phyloP scores from a whole-genome alignment of 495 filamentous ascomycete species.

The Mycothermus thermophilus region DNA sequence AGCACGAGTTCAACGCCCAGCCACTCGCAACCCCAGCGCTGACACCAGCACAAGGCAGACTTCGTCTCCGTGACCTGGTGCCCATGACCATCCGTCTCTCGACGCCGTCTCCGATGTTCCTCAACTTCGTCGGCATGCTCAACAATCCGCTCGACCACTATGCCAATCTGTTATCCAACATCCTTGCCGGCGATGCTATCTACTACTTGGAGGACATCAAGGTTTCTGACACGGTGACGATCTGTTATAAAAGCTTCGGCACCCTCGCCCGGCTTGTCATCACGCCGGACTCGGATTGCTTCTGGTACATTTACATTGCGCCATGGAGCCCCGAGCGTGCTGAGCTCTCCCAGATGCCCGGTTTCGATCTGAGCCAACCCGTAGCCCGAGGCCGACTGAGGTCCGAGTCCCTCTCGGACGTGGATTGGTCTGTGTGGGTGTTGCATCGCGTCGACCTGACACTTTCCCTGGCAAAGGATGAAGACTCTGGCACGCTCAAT shows the following conservation, averaged over 20 bases:
- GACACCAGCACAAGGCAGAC: conserved; percentile 4
- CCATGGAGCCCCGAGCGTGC: conserved; percentile 2
- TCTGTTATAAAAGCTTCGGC: conserved; percentile 16
- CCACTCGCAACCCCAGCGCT: not conserved
- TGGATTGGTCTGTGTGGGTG: conserved; percentile 15
- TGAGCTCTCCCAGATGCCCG: not conserved
- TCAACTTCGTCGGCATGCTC: not conserved
- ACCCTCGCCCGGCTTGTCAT: conserved; percentile 25
- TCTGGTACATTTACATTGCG: conserved; percentile 23
- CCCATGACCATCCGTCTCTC: conserved; percentile 1
- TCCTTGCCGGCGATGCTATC: not conserved
- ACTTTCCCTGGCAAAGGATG: conserved; percentile 4
- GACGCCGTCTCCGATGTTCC: not conserved
- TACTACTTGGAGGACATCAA: conserved; percentile 23
- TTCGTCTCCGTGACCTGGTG: not conserved
- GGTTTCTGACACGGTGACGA: conserved; percentile 21
- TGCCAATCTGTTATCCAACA: not conserved
- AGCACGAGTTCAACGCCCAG: conserved; percentile 11
- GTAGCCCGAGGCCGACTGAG: conserved; percentile 19
- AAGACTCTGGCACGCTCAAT: not conserved
- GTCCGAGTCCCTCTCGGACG: not conserved
- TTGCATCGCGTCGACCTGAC: conserved; percentile 25
- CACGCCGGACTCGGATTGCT: conserved; percentile 2
- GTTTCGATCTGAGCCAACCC: conserved; percentile 36
- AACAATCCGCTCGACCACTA: not conserved